phyloP scores from a whole-genome alignment of 208 protist species.

The Histomonas meleagridis region DNA sequence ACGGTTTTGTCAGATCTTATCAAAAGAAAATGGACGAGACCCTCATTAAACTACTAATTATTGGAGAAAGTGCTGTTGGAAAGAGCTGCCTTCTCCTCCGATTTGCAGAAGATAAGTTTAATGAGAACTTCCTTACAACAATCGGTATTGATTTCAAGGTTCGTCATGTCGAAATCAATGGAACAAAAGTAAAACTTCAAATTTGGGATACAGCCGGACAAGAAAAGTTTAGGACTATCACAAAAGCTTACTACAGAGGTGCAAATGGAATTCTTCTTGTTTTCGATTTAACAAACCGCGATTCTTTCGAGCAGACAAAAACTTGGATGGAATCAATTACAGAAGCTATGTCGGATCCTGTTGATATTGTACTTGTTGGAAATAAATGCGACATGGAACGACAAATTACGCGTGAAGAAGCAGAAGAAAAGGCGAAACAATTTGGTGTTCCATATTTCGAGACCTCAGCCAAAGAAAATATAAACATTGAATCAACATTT shows the following conservation, averaged over 20 bases:
- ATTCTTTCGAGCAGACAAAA: slow-evolving; percentile 61
- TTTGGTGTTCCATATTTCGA: not conserved
- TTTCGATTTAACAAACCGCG: slow-evolving; percentile 54
- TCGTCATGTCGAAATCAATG: slow-evolving; percentile 48
- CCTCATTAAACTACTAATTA: slow-evolving; percentile 67
- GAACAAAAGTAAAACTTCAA: slow-evolving; percentile 46
- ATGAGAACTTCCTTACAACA: slow-evolving; percentile 93
- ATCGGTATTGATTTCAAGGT: slow-evolving; percentile 83
- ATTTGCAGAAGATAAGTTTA: slow-evolving; percentile 97
- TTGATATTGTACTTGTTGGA: slow-evolving; percentile 93
- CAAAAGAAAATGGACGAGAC: slow-evolving; percentile 43
- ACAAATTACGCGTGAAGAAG: not conserved
- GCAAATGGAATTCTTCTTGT: slow-evolving; percentile 90
- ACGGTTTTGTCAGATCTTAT: too few species aligned
- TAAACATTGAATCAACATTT: not conserved
- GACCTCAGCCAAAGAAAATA: not conserved
- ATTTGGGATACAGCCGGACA: slow-evolving; percentile 55
- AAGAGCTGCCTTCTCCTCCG: slow-evolving; percentile 94
- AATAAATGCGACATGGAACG: slow-evolving; percentile 86
- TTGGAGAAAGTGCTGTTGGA: slow-evolving; percentile 86
- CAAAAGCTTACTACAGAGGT: slow-evolving; percentile 83
- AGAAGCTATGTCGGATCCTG: slow-evolving; percentile 83
- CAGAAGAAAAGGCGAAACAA: not conserved
- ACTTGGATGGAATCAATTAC: slow-evolving; percentile 82
- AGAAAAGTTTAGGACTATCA: slow-evolving; percentile 75